Base-by-base conservation (phyloP, 192 early-diverging fungal species). In the Coemansia sp. region DNA sequence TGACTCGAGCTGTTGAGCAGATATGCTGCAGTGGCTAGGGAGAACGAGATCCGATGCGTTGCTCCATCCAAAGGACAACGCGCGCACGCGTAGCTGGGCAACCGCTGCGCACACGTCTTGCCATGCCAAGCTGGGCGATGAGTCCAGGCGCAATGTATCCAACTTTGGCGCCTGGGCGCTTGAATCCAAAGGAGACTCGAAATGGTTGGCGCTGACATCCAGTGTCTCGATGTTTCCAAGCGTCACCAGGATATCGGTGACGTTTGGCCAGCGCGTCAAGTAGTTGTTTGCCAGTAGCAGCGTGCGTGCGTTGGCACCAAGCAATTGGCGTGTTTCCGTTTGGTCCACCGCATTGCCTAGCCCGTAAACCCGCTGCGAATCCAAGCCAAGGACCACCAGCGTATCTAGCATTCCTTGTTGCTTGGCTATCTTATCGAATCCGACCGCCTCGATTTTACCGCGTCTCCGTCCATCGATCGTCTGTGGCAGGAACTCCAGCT, bases 201-300 rank as follows among this genome's bases (percentile, higher is more conserved):
- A 58, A 24, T 72, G 71, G 60, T 78, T 78, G 14, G 62, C 71
- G 52, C 76, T 78, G 6, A 78, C 49, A 38, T 78, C 76, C 46
- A 78, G 38, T 1, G 46, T 45, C 12, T 60, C 12, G 9, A 67
- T n/a, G 11, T 39, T 51, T 1, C 63, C 63, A 14, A 78, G 35
- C 12, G 34, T 15, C 1, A 0, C 5, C 5, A 82, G 23, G 26
- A 82, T 74, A 2, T 62, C 52, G 6, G 46, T 41, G 2, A 82
- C 58, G 4, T 20, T 1, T 0, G 7, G 7, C 79, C 79, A 82
- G 20, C 30, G 18, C 0, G 64, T 71, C n/a, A 82, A 30, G 23
- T 53, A 76, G 45, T 82, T 76, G 23, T 52, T 55, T 5, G 79
- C 70, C 51, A 82, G 46, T 5, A 56, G 33, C 23, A 82, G 60